Evolutionary conservation across 2,329 filamentous ascomycete genomes (phyloP).

Genomic region (Emergomyces orientalis): DNA sequence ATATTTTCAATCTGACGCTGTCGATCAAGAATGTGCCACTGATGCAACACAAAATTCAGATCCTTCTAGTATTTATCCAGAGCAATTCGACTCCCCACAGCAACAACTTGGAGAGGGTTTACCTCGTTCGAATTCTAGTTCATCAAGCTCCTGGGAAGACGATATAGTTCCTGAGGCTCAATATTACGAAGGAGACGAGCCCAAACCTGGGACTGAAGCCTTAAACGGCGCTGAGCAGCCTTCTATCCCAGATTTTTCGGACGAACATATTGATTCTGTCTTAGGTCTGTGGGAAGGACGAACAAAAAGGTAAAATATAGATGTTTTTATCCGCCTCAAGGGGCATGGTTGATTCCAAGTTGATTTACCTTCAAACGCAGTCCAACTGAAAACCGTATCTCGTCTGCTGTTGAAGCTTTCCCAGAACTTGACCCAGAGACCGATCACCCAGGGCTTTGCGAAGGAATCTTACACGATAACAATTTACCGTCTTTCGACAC

Average conservation of each 20-base stretch:
- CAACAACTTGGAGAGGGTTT: background rate
- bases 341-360: background rate
- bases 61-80: background rate
- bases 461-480: no score
- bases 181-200: background rate
- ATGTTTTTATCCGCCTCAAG: background rate
- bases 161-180: background rate
- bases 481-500: background rate
- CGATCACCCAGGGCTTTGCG: background rate
- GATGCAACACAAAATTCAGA: background rate
- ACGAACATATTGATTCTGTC: background rate
- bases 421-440: background rate
- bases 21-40: background rate
- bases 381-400: background rate
- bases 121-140: background rate
- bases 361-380: background rate
- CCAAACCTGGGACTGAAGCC: background rate
- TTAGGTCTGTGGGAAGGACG: background rate
- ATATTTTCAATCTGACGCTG: background rate
- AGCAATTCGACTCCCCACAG: background rate
- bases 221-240: background rate
- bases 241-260: background rate
- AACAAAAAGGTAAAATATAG: background rate
- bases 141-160: conserved; percentile 1
- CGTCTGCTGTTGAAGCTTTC: background rate